Evolutionary conservation across 805 yeast species (phyloP), one percentile per base, ranked within the genome.

Genomic region (Candida pseudofarinosa): DNA sequence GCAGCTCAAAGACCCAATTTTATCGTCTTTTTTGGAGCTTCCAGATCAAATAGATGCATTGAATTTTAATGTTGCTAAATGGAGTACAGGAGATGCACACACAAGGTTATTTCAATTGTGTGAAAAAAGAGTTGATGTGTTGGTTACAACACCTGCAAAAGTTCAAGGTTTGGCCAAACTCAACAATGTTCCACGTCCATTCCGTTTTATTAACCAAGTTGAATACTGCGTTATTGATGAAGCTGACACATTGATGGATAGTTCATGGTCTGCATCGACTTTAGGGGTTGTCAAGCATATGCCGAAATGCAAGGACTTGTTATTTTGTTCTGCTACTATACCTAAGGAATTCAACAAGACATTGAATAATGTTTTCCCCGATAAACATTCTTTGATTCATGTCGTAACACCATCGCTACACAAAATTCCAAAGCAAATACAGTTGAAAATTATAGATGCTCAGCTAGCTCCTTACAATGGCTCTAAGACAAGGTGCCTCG

Each of bases 231-330:
- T 87, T 1, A 77, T 86, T 12, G 99, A 91, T 59, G 99, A 91
- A 62, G 98, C 99, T 0, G 99, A 91, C 63, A 85, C 96, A 0
- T 66, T 91, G 43, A 74, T 90, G 80, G 96, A 90, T 58, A 77
- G 79, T 40, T 83, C 93, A 0, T 90, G 89, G 75, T 61, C 81
- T 8, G 73, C 74, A 19, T 81, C 79, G 38, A 86, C 96, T 2
- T 74, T 79, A 47, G 60, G 68, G 2, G 76, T 79, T 1, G 64
- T 88, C 12, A 69, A 62, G 38, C 71, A 81, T 65, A 69, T 77
- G 15, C 54, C 64, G 3, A 75, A 77, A 45, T 63, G 85, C 33
- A 72, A 69, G 37, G 85, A 87, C 47, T 60, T 88, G 17, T 74
- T 90, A 0, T 78, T 91, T 51, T 87, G 91, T 45, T 83, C 96